Evolutionary conservation across 2,329 filamentous ascomycete species (phyloP).

Genomic region (Pestalotiopsis sp.): DNA sequence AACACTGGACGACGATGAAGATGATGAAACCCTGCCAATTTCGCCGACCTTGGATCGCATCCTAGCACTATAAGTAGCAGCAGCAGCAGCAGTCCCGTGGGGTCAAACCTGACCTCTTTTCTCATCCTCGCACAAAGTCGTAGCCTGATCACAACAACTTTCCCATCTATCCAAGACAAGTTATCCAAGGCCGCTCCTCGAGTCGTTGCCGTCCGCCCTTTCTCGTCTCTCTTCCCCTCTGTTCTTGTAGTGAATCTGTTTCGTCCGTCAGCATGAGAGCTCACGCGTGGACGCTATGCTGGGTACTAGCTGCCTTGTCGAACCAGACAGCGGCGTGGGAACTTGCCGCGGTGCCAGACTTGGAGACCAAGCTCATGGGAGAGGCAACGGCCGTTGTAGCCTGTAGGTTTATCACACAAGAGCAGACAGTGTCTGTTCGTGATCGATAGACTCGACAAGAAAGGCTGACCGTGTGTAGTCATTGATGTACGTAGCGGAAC

Average conservation of each 20-base stretch:
- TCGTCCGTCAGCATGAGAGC: background rate
- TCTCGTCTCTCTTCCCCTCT: too few relatives aligned
- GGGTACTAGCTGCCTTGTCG: background rate
- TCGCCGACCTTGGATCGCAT: background rate
- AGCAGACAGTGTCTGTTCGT: background rate
- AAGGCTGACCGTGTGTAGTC: slow-evolving; percentile 1
- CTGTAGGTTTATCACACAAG: background rate
- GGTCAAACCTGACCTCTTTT: too few relatives aligned
- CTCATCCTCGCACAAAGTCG: background rate
- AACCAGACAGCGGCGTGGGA: background rate
- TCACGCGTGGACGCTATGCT: background rate
- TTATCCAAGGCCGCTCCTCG: too few relatives aligned
- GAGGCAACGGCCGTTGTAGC: background rate
- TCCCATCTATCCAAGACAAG: too few relatives aligned
- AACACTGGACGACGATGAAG: background rate
- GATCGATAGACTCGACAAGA: background rate
- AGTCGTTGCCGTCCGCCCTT: too few relatives aligned
- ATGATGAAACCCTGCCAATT: slow-evolving; percentile 1
- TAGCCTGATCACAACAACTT: too few relatives aligned
- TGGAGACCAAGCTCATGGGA: background rate
- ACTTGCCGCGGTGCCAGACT: background rate
- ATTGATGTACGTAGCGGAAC: background rate
- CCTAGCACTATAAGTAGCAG: background rate
- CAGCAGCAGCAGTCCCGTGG: background rate
- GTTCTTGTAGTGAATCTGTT: too few relatives aligned